These are phyloP conservation scores for Acer saccharum DNA, from an alignment of 345 rosid genomes.

Conservation along the genomic window DNA sequence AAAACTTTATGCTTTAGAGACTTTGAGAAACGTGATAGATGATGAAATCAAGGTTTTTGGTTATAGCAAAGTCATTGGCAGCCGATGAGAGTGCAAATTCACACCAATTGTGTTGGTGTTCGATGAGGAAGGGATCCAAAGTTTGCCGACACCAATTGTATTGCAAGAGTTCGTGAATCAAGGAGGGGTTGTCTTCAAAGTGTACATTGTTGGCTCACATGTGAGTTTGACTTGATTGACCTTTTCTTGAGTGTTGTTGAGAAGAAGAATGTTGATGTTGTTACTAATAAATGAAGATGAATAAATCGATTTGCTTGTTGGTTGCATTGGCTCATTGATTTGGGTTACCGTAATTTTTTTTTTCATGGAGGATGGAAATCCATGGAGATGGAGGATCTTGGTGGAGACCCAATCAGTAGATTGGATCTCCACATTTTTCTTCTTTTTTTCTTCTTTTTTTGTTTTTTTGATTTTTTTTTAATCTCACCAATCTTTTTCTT, in stretches of 20 bases:
- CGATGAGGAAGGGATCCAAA: conserved; percentile 52
- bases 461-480: no score
- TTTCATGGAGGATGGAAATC: no score
- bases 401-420: no score
- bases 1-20: conserved; percentile 26
- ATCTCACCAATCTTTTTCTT: no score
- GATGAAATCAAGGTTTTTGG: conserved; percentile 40
- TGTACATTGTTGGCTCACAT: conserved; percentile 55
- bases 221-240: conserved; percentile 49
- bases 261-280: conserved; percentile 18
- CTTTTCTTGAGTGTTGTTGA: conserved; percentile 47
- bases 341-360: no score
- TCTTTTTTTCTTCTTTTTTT: no score
- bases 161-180: conserved; percentile 74
- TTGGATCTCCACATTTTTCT: no score
- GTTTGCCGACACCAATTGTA: conserved; percentile 45
- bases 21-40: conserved; percentile 30
- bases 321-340: no score
- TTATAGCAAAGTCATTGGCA: conserved; percentile 50
- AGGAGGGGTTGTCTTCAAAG: conserved; percentile 64
- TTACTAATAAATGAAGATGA: no score
- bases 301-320: no score
- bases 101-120: conserved; percentile 53
- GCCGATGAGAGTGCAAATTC: conserved; percentile 55
- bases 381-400: no score